Evolutionary conservation across 2,329 filamentous ascomycete genomes (phyloP), one percentile per base, ranked within the genome.

Genomic region (Fusarium acutatum): DNA sequence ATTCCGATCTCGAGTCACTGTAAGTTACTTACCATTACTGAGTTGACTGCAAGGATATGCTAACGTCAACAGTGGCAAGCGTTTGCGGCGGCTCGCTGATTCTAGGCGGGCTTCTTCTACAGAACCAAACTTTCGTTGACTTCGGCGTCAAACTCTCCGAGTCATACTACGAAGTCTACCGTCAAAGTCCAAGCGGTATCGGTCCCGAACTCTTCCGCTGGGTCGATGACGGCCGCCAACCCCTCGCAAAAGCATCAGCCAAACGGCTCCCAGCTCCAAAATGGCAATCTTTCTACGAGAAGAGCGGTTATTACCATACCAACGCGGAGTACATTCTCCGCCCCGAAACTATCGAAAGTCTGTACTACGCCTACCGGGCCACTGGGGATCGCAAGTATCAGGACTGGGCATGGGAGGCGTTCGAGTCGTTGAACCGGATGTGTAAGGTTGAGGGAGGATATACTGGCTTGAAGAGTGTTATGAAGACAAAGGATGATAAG

Each of bases 191-290:
- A 1, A 34, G 59, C 0, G 73, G 73, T 1, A 75, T 75, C 3
- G 71, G 71, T 1, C 73, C 73, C 2, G 73, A 75, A 8, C 22
- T 54, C 6, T 75, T 75, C 10, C 73, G 71, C n/a, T 75, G 73
- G 73, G 44, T 75, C 6, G 73, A 75, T 2, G 50, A 75, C 4
- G 64, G 64, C 6, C 46, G 59, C 5, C 74, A 75, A 5, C 49
- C 64, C 2, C 47, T 75, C 0, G 68, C 63, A 2, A 62, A 62
- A 9, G 13, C 32, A n/a, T n/a, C 34, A n/a, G 22, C 71, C 20
- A 75, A 75, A 28, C 60, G 63, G 3, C 34, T 30, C 1, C 64
- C 73, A 3, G 43, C 67, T 0, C 28, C 18, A 7, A 69, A 70
- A 32, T 75, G 73, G 73, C 22, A 20, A 3, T 35, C 60, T 0